Evolutionary conservation across 495 filamentous ascomycete genomes (phyloP), one percentile per base, ranked within the genome.

Genomic region (Hyaloscypha bicolor): DNA sequence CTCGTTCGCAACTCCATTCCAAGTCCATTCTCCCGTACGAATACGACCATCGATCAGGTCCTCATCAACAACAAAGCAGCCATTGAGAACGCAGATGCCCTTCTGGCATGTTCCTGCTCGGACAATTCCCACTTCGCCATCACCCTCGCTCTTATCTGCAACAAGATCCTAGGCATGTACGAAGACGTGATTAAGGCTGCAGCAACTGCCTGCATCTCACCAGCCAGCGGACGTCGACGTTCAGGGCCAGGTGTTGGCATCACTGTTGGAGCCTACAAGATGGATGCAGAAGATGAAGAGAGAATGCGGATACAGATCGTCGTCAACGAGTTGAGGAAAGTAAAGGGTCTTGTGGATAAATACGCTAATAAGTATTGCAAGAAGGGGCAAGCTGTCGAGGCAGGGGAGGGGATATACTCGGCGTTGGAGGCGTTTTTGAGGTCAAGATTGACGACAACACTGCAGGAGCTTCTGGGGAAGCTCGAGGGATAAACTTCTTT

Each of bases 1-100:
- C 25, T 37, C 37, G n/a, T 16, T 19, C 25, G 33, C 39, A 39
- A 30, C 16, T 45, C 53, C 35, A 32, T 30, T 14, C 65, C 59
- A 29, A 57, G 35, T 63, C 59, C 33, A 62, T 51, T 32, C 29
- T 19, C 21, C 25, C 35, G 21, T 8, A 52, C 33, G 9, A 45
- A 42, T 30, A 42, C n/a, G 19, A 63, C 48, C 9, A 63, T 68
- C 51, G 65, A 68, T 48, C 60, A 68, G 63, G 22, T 57, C n/a
- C 35, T 63, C 21, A 68, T 68, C 53, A 68, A 51, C 14, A 63
- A 57, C 52, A 68, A 58, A 58, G 51, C 60, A 31, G 65, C 32
- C 16, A 59, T 62, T n/a, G 65, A 63, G 35, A 57, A 59, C 6
- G 53, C 60, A 8, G 45, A 68, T 31, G 65, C 30, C 5, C 60